A percentile compares a stretch with the other conserved stretches of the same genome.
These are phyloP conservation scores for Phaeosphaeria sp. DNA, from an alignment of 2,329 filamentous ascomycete genomes.

Conservation along the genomic window DNA sequence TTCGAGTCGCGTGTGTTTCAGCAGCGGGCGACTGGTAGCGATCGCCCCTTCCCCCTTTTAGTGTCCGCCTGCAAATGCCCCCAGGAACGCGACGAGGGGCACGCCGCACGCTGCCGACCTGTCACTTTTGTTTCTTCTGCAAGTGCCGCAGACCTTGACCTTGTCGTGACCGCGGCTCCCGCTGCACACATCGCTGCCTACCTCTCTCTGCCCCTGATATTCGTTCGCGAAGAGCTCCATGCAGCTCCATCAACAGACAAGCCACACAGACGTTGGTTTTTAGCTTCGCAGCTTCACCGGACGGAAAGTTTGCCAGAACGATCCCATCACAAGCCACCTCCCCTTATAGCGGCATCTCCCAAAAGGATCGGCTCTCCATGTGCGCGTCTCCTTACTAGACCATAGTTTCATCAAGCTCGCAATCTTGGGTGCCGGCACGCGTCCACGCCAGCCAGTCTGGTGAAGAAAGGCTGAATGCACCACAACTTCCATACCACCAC, in stretches of 20 bases:
- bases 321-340: neutral
- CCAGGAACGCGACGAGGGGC: neutral
- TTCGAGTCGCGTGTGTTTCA: conserved; percentile 5
- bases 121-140: neutral
- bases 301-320: neutral
- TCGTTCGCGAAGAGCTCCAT: too few relatives aligned
- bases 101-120: neutral
- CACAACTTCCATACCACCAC: neutral
- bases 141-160: conserved; percentile 3
- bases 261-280: neutral
- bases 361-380: neutral
- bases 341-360: neutral
- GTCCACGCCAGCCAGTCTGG: neutral
- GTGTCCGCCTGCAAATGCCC: conserved; percentile 5
- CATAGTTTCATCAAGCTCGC: neutral
- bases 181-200: neutral
- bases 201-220: neutral
- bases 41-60: conserved; percentile 16
- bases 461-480: conserved; percentile 1
- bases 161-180: neutral
- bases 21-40: neutral
- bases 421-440: neutral
- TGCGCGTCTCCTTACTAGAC: neutral
- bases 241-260: too few relatives aligned
- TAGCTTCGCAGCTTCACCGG: neutral